phyloP scores from a whole-genome alignment of 1,139 yeast genomes.

The Yamadazyma diospyri region DNA sequence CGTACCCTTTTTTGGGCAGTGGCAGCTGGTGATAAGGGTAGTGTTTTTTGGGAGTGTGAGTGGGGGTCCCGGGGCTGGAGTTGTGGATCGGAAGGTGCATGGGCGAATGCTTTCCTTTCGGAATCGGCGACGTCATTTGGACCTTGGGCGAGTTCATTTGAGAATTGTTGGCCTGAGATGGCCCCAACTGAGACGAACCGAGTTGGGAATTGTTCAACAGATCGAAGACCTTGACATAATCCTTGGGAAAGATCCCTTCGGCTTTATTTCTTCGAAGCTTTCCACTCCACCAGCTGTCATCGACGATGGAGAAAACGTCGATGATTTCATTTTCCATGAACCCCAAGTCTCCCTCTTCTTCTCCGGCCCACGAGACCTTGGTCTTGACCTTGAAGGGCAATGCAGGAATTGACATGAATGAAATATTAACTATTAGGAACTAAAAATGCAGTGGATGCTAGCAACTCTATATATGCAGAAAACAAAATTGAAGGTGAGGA shows the following conservation, averaged over 20 bases:
- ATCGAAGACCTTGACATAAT: constrained; percentile 67
- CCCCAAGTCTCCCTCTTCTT: constrained; percentile 83
- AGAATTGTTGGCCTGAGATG: background rate
- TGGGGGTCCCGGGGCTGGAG: constrained; percentile 2
- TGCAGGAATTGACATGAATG: constrained; percentile 21
- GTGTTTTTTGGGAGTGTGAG: constrained; percentile 10
- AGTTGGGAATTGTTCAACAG: constrained; percentile 10
- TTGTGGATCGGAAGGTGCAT: constrained; percentile 1
- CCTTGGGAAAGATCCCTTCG: constrained; percentile 83
- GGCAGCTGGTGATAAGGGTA: constrained; percentile 11
- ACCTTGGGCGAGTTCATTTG: background rate
- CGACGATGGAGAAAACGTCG: constrained; percentile 75
- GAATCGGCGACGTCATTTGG: background rate
- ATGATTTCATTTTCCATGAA: constrained; percentile 90
- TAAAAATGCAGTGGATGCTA: constrained; percentile 1
- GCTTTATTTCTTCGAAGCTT: constrained; percentile 73
- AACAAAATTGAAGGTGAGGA: background rate
- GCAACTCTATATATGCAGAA: constrained; percentile 2
- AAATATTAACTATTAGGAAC: constrained; percentile 1
- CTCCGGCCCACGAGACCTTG: constrained; percentile 87
- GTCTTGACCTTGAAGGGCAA: constrained; percentile 76
- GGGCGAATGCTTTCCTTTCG: background rate
- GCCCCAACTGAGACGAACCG: background rate
- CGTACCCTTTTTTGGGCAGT: constrained; percentile 16
- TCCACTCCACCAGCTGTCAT: constrained; percentile 94